These are phyloP conservation scores for Hypoxylon sp. DNA, from an alignment of 2,329 filamentous ascomycete species.

Conservation along the genomic window DNA sequence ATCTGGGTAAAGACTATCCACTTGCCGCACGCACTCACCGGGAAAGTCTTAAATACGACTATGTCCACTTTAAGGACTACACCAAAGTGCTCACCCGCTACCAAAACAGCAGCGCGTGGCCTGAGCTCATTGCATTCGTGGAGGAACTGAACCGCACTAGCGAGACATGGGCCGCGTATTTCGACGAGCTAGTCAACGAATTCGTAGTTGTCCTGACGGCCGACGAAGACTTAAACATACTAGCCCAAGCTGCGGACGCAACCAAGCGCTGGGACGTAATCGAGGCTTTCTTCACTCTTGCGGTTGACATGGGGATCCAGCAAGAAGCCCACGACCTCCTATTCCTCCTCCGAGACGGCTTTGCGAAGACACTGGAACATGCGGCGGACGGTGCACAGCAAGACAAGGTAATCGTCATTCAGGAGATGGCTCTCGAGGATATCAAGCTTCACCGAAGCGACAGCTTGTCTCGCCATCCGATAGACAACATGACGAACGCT, in stretches of 20 bases:
- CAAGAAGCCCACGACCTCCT: conserved; percentile 50
- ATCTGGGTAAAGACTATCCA: conserved; percentile 45
- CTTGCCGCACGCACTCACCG: conserved; percentile 49
- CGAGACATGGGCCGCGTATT: conserved; percentile 49
- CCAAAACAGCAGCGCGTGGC: conserved; percentile 42
- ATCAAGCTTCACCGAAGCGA: conserved; percentile 48
- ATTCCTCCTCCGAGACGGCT: conserved; percentile 50
- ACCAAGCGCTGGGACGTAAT: conserved; percentile 51
- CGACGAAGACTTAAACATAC: conserved; percentile 43
- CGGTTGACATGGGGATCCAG: conserved; percentile 47
- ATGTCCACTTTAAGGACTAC: conserved; percentile 51
- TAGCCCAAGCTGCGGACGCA: conserved; percentile 50
- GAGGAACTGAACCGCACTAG: conserved; percentile 47
- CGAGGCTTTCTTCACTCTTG: conserved; percentile 48
- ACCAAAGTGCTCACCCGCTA: conserved; percentile 47
- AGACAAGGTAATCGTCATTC: conserved; percentile 46
- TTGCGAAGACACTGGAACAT: conserved; percentile 47
- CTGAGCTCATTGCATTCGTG: conserved; percentile 51
- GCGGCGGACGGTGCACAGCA: conserved; percentile 39
- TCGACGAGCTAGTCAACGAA: conserved; percentile 53
- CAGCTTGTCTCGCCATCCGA: conserved; percentile 41
- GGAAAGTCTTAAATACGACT: conserved; percentile 51
- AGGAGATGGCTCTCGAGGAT: conserved; percentile 47
- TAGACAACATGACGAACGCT: conserved; percentile 47
- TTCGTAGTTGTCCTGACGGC: conserved; percentile 46